phyloP scores from a whole-genome alignment of 495 filamentous ascomycete species.

The Saxophila tyrrhenica region DNA sequence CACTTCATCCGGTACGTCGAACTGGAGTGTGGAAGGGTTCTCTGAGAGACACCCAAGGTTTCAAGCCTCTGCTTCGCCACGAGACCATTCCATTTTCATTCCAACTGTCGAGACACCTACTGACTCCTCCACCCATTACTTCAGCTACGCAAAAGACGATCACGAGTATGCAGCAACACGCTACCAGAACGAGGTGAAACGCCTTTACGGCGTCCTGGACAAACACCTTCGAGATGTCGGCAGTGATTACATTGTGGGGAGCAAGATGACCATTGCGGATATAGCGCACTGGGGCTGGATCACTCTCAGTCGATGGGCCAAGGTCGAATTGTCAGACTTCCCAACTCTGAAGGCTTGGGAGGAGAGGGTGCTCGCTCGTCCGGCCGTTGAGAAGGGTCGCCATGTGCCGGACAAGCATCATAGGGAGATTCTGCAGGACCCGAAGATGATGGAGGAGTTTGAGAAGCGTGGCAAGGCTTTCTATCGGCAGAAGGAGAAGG shows the following conservation, averaged over 20 bases:
- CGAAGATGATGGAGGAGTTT: background rate
- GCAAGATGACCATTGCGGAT: slow-evolving; percentile 73
- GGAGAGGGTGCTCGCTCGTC: slow-evolving; percentile 49
- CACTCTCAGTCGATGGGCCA: slow-evolving; percentile 18
- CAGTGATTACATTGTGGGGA: slow-evolving; percentile 56
- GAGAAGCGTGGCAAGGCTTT: slow-evolving; percentile 1
- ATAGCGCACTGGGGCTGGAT: slow-evolving; percentile 49
- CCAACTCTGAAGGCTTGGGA: slow-evolving; percentile 56
- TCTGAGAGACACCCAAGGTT: too few relatives aligned
- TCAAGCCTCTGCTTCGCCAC: too few relatives aligned
- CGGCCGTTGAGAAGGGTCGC: slow-evolving; percentile 63
- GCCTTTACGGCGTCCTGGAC: slow-evolving; percentile 75
- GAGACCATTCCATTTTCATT: too few relatives aligned
- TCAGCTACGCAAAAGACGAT: slow-evolving; percentile 21
- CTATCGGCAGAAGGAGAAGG: background rate
- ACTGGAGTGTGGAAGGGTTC: too few relatives aligned
- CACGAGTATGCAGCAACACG: slow-evolving; percentile 77
- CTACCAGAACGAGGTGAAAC: slow-evolving; percentile 69
- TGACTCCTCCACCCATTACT: too few relatives aligned
- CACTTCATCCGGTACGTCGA: slow-evolving; percentile 80
- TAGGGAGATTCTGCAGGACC: background rate
- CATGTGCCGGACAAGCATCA: slow-evolving; percentile 50
- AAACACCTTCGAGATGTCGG: slow-evolving; percentile 48
- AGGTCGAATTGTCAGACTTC: slow-evolving; percentile 63
- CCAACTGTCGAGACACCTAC: too few relatives aligned